phyloP scores from a whole-genome alignment of 805 yeast species.

The Lachancea dasiensis region DNA sequence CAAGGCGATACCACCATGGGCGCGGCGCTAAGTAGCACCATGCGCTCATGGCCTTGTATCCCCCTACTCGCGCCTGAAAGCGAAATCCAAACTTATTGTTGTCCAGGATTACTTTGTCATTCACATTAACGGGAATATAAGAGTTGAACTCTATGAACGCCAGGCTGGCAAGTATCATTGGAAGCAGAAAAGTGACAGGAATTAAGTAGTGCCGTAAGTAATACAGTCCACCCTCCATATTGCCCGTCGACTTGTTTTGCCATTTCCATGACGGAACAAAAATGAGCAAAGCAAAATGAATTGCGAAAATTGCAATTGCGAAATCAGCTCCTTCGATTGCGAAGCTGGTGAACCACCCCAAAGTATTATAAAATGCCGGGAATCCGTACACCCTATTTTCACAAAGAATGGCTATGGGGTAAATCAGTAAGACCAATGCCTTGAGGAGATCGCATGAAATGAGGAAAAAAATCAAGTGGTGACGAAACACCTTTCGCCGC shows the following conservation, averaged over 20 bases:
- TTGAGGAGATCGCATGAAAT: constrained; percentile 71
- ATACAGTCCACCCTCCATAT: constrained; percentile 70
- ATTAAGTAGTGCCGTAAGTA: constrained; percentile 53
- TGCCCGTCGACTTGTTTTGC: constrained; percentile 33
- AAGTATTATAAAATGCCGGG: constrained; percentile 49
- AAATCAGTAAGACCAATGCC: constrained; percentile 60
- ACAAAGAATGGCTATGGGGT: constrained; percentile 53
- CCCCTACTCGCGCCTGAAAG: constrained; percentile 33
- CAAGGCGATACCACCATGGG: constrained; percentile 70
- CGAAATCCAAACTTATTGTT: constrained; percentile 21
- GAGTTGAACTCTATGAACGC: constrained; percentile 49
- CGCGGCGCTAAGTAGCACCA: constrained; percentile 75
- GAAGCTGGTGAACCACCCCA: constrained; percentile 77
- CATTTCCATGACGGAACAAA: constrained; percentile 53
- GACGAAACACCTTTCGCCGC: constrained; percentile 56
- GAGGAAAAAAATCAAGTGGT: constrained; percentile 60
- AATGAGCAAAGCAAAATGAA: constrained; percentile 72
- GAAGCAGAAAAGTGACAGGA: constrained; percentile 50
- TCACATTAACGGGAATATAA: constrained; percentile 10
- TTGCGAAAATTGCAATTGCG: constrained; percentile 74
- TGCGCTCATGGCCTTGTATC: constrained; percentile 57
- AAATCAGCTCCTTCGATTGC: constrained; percentile 83
- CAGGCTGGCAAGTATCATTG: constrained; percentile 61
- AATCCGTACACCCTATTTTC: constrained; percentile 41
- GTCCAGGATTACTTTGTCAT: constrained; percentile 23